phyloP scores from a whole-genome alignment of 2,329 filamentous ascomycete species.

The Parastagonospora nodorum region DNA sequence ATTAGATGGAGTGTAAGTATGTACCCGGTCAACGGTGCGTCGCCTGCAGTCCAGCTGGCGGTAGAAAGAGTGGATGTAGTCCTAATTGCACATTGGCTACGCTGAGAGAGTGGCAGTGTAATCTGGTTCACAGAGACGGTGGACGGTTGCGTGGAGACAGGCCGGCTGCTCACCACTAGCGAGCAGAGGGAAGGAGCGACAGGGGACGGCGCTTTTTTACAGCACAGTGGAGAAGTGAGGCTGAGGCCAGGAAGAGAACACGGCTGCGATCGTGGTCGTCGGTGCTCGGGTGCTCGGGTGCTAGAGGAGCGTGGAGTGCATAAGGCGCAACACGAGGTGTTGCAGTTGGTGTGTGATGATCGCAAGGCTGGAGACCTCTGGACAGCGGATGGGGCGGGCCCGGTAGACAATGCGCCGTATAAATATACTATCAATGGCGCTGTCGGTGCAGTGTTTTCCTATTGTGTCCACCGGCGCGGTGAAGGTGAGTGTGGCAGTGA shows the following conservation, averaged over 20 bases:
- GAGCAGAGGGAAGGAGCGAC: constrained; percentile 34
- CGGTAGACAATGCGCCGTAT: constrained; percentile 21
- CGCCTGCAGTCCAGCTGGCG: constrained; percentile 44
- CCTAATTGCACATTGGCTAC: constrained; percentile 32
- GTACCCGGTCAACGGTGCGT: constrained; percentile 42
- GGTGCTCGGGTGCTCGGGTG: constrained; percentile 17
- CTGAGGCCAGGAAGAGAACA: constrained; percentile 14
- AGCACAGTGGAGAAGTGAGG: constrained; percentile 18
- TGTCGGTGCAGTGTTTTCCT: constrained; percentile 7
- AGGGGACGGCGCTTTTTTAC: constrained; percentile 28
- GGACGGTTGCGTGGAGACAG: constrained; percentile 40
- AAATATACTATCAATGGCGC: constrained; percentile 12
- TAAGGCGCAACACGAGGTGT: constrained; percentile 31
- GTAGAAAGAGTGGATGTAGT: constrained; percentile 37
- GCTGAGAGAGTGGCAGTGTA: constrained; percentile 7
- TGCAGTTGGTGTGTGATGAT: constrained; percentile 38
- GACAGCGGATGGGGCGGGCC: constrained; percentile 24
- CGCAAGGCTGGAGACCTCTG: constrained; percentile 32
- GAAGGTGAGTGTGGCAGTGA: constrained; percentile 17
- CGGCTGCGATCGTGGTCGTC: constrained; percentile 6
- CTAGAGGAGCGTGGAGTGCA: constrained; percentile 34
- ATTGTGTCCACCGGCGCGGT: constrained; percentile 13
- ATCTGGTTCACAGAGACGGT: constrained; percentile 14
- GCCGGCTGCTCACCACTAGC: constrained; percentile 45
- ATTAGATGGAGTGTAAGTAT: constrained; percentile 29